Evolutionary conservation across 768 basidiomycete species (phyloP).

Genomic region (Mycena galopus): DNA sequence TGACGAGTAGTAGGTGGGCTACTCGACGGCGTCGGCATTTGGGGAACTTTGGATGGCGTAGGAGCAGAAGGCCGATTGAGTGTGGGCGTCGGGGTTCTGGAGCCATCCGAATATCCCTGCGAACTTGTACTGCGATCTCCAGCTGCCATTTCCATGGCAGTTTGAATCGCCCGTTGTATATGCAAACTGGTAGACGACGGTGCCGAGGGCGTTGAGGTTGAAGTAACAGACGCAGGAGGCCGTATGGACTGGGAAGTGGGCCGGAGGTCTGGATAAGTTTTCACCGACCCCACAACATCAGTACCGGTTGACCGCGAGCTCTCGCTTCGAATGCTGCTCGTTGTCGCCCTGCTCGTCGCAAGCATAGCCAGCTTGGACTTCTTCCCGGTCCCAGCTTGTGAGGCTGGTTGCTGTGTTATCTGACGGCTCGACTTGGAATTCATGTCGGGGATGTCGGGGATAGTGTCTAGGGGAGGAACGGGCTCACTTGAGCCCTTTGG

Average conservation of each 20-base stretch:
- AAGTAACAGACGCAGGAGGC: conserved; percentile 52
- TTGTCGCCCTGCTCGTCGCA: conserved; percentile 74
- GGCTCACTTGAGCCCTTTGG: conserved; percentile 58
- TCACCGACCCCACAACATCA: conserved; percentile 70
- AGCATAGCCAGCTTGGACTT: conserved; percentile 79
- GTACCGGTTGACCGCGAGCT: conserved; percentile 70
- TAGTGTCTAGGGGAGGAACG: conserved; percentile 59
- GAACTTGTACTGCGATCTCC: conserved; percentile 51
- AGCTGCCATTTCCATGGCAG: conserved; percentile 75
- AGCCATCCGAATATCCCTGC: conserved; percentile 32
- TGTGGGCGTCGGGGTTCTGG: conserved; percentile 42
- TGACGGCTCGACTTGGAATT: conserved; percentile 60
- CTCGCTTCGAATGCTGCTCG: conserved; percentile 56
- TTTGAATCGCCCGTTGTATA: conserved; percentile 74
- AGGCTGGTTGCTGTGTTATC: conserved; percentile 40
- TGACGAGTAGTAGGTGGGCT: conserved; percentile 47
- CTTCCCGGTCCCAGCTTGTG: conserved; percentile 51
- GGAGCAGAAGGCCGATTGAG: conserved; percentile 40
- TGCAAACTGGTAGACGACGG: conserved; percentile 69
- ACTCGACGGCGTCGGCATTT: conserved; percentile 39
- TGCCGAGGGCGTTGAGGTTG: conserved; percentile 44
- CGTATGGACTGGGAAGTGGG: conserved; percentile 71
- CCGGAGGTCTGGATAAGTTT: conserved; percentile 79
- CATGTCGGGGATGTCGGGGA: conserved; percentile 69
- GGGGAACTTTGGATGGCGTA: conserved; percentile 40